A percentile compares a stretch with the other conserved stretches of the same genome.
Conservation (phyloP, 2,329 filamentous ascomycete species). For the Microdochium nivale region DNA sequence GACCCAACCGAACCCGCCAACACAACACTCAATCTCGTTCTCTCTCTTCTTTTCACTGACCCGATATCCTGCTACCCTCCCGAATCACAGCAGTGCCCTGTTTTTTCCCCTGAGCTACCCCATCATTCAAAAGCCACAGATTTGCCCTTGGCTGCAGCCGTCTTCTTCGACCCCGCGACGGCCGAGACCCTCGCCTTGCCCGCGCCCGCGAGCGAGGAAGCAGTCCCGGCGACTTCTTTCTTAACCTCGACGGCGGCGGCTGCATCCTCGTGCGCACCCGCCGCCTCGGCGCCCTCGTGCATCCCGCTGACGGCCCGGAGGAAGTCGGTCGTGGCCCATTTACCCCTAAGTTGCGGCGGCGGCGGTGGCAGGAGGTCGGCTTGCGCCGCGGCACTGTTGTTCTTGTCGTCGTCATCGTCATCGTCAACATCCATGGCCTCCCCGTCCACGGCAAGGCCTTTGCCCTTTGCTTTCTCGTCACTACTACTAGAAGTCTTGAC, state of each 20-base stretch:
- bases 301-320: neutral
- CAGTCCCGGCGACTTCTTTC: neutral
- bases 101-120: neutral
- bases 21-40: too few relatives aligned
- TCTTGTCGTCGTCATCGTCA: conserved; percentile 3
- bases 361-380: neutral
- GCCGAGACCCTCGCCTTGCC: conserved; percentile 2
- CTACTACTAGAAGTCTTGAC: conserved; percentile 10
- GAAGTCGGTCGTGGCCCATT: neutral
- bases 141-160: conserved; percentile 13
- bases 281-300: neutral
- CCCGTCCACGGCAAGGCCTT: conserved; percentile 7
- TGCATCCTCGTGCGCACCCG: neutral
- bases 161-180: conserved; percentile 6
- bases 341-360: neutral
- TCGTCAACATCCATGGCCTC: neutral
- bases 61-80: too few relatives aligned
- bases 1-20: too few relatives aligned
- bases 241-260: neutral
- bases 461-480: conserved; percentile 12
- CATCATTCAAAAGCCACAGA: conserved; percentile 4
- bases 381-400: neutral
- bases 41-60: too few relatives aligned
- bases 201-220: neutral
- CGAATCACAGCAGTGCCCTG: neutral